Base-by-base conservation (phyloP, 257 asterid genomes). In the Solanum corneliomulleri region DNA sequence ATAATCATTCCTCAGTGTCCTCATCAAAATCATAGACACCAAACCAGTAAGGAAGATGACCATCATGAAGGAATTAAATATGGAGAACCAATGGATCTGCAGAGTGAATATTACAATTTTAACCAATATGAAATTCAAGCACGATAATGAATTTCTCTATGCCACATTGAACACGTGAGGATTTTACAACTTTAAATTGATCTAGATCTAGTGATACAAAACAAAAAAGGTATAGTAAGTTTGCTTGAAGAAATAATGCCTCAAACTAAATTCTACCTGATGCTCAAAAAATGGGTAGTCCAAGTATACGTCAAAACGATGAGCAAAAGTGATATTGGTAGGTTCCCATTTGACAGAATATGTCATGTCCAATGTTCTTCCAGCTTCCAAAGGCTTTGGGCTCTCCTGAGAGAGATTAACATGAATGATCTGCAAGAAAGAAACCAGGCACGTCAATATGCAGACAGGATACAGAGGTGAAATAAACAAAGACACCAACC, bases 31-130 rank as follows among this genome's bases (percentile, higher is more conserved):
- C 99, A 97, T 97, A 11, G 99, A 95, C 64, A 97, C 99, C 93
- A 97, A 87, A 31, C 99, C 99, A 83, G 98, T 94, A 47, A 97
- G 98, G 93, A 97, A 97, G 87, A 97, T 97, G 68, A 97, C 99
- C 99, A 97, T 97, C 98, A 97, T 95, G 95, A 97, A 97, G 83
- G 98, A 95, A 91, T 97, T 97, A 85, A 97, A 95, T 69, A 97
- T 95, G 71, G 99, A 97, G 91, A 97, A 97, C 98, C 98, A 97
- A 89, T 97, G 99, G 86, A 97, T 97, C 99, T 97, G 98, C 91
- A 92, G 76, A 78, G 39, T 18, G 86, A 81, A 80, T 72, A 82
- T 20, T 74, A 58, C 21, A 29, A 27, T 87, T 23, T 68, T 13
- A 44, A 68, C 60, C 12, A 35, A 82, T 60, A 62, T 45, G 25